Conservation (phyloP, 2,329 filamentous ascomycete species). For the Botrytis byssoidea region DNA sequence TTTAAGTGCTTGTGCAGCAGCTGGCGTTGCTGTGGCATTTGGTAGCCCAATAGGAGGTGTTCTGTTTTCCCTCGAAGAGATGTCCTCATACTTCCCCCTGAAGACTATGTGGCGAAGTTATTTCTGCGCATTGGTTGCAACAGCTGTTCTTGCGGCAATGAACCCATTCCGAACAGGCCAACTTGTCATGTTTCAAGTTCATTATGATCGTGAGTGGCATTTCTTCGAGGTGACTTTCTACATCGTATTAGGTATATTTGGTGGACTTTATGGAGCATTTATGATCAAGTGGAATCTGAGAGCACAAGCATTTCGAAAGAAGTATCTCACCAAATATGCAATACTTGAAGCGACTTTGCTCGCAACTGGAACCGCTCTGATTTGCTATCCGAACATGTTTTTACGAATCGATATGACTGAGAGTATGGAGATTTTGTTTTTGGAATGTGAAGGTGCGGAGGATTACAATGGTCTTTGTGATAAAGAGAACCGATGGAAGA, state of each 20-base stretch:
- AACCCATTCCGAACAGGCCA: constrained; percentile 97
- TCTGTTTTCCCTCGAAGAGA: constrained; percentile 94
- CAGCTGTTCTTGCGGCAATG: constrained; percentile 88
- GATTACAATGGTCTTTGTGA: constrained; percentile 92
- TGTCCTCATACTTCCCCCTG: constrained; percentile 92
- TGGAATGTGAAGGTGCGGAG: constrained; percentile 85
- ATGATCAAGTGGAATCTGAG: constrained; percentile 98
- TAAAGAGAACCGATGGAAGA: constrained; percentile 68
- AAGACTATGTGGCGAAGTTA: constrained; percentile 99
- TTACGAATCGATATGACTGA: constrained; percentile 97
- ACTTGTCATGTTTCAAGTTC: constrained; percentile 98
- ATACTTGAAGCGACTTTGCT: constrained; percentile 83
- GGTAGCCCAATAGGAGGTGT: constrained; percentile 97
- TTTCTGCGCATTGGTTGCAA: constrained; percentile 94
- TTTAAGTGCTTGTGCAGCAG: constrained; percentile 88
- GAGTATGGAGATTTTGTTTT: constrained; percentile 97
- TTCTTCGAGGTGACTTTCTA: constrained; percentile 96
- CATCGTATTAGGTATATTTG: constrained; percentile 85
- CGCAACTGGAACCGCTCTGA: constrained; percentile 77
- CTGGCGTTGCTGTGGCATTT: constrained; percentile 94
- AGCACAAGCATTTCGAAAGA: constrained; percentile 89
- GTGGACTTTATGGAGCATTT: constrained; percentile 91
- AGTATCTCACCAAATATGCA: constrained; percentile 80
- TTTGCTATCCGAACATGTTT: constrained; percentile 98
- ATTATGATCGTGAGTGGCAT: constrained; percentile 95